Percentiles rank a stretch among this genome's conserved stretches.
Conservation (phyloP, 345 rosid genomes). For the Punica granatum region DNA sequence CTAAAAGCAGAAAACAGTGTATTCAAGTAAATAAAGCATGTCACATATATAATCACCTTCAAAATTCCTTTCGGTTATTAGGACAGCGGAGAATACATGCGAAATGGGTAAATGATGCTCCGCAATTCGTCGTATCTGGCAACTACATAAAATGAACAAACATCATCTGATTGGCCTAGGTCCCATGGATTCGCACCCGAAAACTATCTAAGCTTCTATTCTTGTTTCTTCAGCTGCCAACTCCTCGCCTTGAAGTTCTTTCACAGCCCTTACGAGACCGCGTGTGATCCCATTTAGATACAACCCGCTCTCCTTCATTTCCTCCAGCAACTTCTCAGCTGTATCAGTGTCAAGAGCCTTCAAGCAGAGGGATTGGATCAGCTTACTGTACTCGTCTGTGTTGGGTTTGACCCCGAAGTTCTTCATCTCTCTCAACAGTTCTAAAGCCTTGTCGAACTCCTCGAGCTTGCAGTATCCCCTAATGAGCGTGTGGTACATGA, state of each 20-base stretch:
- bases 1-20: too few relatives aligned
- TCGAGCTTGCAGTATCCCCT: constrained; percentile 77
- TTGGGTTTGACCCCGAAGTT: constrained; percentile 49
- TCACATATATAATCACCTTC: too few relatives aligned
- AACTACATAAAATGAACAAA: too few relatives aligned
- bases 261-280: constrained; percentile 65
- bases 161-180: background rate
- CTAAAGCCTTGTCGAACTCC: constrained; percentile 61
- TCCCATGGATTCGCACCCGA: background rate
- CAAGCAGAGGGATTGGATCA: constrained; percentile 76
- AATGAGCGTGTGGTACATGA: constrained; percentile 70
- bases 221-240: constrained; percentile 19
- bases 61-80: too few relatives aligned
- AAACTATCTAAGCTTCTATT: constrained; percentile 16
- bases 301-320: constrained; percentile 67
- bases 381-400: constrained; percentile 66
- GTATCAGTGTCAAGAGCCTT: constrained; percentile 69
- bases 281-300: constrained; percentile 61
- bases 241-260: constrained; percentile 62
- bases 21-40: background rate
- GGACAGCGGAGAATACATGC: too few relatives aligned
- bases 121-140: too few relatives aligned
- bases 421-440: constrained; percentile 66
- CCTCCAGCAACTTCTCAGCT: constrained; percentile 57
- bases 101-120: too few relatives aligned